These are phyloP conservation scores for Talaromyces sp. DNA, from an alignment of 2,329 filamentous ascomycete species.

Conservation along the genomic window DNA sequence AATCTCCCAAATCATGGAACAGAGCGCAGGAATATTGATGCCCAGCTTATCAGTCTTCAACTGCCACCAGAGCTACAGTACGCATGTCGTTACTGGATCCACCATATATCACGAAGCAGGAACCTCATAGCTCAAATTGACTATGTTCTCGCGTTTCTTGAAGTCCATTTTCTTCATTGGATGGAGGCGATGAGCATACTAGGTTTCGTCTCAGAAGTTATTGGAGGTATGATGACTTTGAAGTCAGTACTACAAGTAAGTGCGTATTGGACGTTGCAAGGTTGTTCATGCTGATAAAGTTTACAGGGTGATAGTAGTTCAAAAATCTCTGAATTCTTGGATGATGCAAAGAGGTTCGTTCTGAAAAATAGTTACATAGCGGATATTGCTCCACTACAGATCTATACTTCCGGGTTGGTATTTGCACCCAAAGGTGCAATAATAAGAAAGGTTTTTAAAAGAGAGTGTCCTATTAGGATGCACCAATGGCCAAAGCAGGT, in stretches of 20 bases:
- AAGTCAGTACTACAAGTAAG: not conserved
- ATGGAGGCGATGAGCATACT: slow-evolving; percentile 2
- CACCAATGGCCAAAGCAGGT: not conserved
- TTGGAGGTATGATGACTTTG: not conserved
- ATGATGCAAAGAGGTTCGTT: slow-evolving; percentile 5
- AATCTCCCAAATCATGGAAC: not conserved
- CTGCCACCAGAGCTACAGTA: slow-evolving; percentile 8
- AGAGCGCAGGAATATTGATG: not conserved
- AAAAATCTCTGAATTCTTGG: not conserved
- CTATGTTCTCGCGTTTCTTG: not conserved
- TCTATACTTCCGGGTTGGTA: not conserved
- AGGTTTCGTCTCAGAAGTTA: not conserved
- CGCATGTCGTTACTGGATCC: slow-evolving; percentile 10
- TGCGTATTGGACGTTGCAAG: not conserved
- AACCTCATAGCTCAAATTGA: not conserved
- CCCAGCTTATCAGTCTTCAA: not conserved
- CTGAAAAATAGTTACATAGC: not conserved
- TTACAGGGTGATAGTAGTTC: not conserved
- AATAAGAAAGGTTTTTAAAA: not conserved
- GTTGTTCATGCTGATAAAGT: not conserved
- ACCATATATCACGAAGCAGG: not conserved
- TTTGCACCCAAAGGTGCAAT: not conserved
- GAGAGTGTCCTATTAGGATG: not conserved
- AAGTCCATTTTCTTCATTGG: slow-evolving; percentile 1
- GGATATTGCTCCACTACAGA: not conserved